A percentile compares a stretch with the other conserved stretches of the same genome.
Conservation (phyloP, 192 early-diverging fungal species). For the Tieghemiomyces parasiticus region DNA sequence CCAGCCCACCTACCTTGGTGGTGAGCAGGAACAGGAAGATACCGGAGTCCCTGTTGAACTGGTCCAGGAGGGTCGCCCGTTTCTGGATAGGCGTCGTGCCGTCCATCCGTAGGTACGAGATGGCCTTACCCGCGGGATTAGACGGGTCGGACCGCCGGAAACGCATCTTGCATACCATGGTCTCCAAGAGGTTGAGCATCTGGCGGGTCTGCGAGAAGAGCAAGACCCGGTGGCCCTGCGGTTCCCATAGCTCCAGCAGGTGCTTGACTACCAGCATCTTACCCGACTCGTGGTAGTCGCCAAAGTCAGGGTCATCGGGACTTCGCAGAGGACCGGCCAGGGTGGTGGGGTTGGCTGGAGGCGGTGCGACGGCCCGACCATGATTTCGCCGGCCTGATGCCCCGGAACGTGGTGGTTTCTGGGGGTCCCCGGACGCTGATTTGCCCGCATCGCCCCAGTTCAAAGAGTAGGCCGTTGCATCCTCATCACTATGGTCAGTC, state of each 20-base stretch:
- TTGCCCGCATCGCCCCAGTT: too few species aligned
- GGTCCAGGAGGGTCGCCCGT: slow-evolving; percentile 74
- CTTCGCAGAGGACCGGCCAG: background rate
- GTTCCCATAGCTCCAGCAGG: slow-evolving; percentile 75
- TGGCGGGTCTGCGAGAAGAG: slow-evolving; percentile 89
- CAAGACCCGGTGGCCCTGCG: slow-evolving; percentile 68
- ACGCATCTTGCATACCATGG: slow-evolving; percentile 32
- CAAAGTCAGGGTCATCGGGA: slow-evolving; percentile 38
- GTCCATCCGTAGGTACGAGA: slow-evolving; percentile 77
- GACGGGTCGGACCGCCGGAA: background rate
- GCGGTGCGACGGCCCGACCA: too few species aligned
- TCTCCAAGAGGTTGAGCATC: slow-evolving; percentile 90
- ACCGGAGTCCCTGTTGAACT: slow-evolving; percentile 54
- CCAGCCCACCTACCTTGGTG: slow-evolving; percentile 92
- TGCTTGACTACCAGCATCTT: slow-evolving; percentile 83
- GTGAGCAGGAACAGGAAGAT: slow-evolving; percentile 92
- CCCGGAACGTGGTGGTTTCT: slow-evolving; percentile 23
- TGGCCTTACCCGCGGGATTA: slow-evolving; percentile 24
- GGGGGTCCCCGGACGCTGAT: background rate
- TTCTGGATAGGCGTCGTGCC: slow-evolving; percentile 81
- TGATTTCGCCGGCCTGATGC: slow-evolving; percentile 18
- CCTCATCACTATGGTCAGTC: slow-evolving; percentile 14
- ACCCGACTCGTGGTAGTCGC: slow-evolving; percentile 47
- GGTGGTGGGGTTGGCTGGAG: background rate
- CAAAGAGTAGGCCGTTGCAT: too few species aligned